Base-by-base conservation (phyloP, 352 stramenopile species). In the Pythium rhizo-oryzae region DNA sequence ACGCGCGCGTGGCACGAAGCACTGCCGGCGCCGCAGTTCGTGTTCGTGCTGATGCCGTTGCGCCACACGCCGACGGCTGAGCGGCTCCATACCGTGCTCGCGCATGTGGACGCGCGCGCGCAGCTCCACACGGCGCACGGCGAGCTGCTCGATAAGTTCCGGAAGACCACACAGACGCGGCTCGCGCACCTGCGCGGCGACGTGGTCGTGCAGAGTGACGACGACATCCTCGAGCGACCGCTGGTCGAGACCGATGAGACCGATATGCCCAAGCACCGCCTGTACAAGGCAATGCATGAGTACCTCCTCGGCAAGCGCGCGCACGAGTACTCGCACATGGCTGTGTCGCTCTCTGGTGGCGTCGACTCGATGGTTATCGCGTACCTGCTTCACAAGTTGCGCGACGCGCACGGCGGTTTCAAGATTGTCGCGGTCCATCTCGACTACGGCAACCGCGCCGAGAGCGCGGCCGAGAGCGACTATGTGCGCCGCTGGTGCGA, bases 291-390 rank as follows among this genome's bases (percentile, higher is more conserved):
- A 0, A 93, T 96, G 78, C 72, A 94, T 66, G 75, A 81, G 59
- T 97, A 90, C 56, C 62, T 96, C 8, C 59, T 69, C 2, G 50
- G 70, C 35, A 86, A 90, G 80, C 69, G 77, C 43, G 79, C 77
- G 16, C 43, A 41, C 4, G 51, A 73, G 33, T 70, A 80, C 59
- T 71, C 81, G 18, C 69, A 87, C 61, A 49, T 95, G 37, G 92
- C 96, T 28, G 87, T 99, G 9, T 98, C 92, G 43, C 78, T 99
- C 23, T 98, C 93, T 8, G 96, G 96, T 51, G 95, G 95, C 59
- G 97, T 99, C 19, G 97, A 99, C 79, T 99, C 93, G 57, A 99
- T 99, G 97, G 97, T 99, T 19, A 93, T 99, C 66, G 92, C 93
- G 46, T 90, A 96, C 65, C 78, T 98, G 61, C 85, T 99, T 39